Percentiles rank a stretch among this genome's conserved stretches.
phyloP scores from a whole-genome alignment of 1,284 basidiomycete genomes.

The Fomitopsis betulina region DNA sequence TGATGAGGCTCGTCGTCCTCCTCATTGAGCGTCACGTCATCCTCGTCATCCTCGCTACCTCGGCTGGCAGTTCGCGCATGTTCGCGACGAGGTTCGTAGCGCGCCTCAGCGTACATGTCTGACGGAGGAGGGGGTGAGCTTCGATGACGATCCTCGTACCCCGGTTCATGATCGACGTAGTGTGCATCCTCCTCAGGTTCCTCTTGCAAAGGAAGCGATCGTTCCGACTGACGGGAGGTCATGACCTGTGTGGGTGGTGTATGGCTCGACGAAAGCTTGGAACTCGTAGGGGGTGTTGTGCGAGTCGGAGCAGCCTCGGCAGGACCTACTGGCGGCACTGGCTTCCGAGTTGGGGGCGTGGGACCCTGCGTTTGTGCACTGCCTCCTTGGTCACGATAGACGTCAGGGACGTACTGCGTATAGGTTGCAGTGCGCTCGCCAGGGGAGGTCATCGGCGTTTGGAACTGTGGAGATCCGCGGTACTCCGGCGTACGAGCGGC shows the following conservation, averaged over 20 bases:
- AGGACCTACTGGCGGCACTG: conserved; percentile 8
- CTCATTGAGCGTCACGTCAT: conserved; percentile 45
- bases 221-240: conserved; percentile 60
- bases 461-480: conserved; percentile 47
- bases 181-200: conserved; percentile 64
- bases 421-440: conserved; percentile 48
- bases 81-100: conserved; percentile 28
- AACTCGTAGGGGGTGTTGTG: conserved; percentile 36
- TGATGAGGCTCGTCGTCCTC: conserved; percentile 31
- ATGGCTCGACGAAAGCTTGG: conserved; percentile 41
- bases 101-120: conserved; percentile 45
- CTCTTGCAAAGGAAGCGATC: conserved; percentile 73
- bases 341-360: conserved; percentile 28
- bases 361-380: conserved; percentile 21
- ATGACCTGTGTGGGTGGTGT: conserved; percentile 53
- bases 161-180: conserved; percentile 24
- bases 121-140: conserved; percentile 52
- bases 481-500: conserved; percentile 45
- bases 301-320: conserved; percentile 22
- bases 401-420: conserved; percentile 47
- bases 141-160: conserved; percentile 30
- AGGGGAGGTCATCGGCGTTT: conserved; percentile 45
- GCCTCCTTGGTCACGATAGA: conserved; percentile 29
- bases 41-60: conserved; percentile 35
- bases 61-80: conserved; percentile 6